Base-by-base conservation (phyloP, 306 rosid species). In the Coriaria nepalensis region DNA sequence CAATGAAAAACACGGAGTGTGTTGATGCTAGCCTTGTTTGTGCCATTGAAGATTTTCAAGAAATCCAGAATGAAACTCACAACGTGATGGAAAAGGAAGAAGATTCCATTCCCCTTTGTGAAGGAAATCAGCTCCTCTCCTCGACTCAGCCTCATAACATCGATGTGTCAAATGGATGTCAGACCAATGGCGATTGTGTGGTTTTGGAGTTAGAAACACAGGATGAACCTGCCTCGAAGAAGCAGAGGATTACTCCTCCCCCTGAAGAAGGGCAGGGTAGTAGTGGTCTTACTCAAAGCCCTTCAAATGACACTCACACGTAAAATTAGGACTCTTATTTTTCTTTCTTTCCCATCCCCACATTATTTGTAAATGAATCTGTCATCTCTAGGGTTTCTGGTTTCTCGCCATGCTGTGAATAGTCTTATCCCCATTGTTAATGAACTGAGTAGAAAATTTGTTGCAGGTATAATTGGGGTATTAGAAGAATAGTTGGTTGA, bases 141-240 rank as follows among this genome's bases (percentile, higher is more conserved):
- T 10, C 37, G 59, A 39, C 40, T 55, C 73, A 45, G 59, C 42
- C 40, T 55, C 73, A 45, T 15, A 63, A 70, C 6, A 61, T 39
- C 43, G 49, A 43, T 12, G 10, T 48, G 6, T 13, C 11, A 49
- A 62, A 63, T 42, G 65, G 61, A 34, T 67, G 46, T 55, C 73
- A 45, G 47, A 51, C 38, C 62, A 47, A 54, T 42, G 51, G 14
- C n/a, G 61, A 69, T 53, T 61, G 40, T 35, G 11, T 52, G 45
- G 37, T 53, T 61, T 60, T 67, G 14, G 56, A 69, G 53, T 47
- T 37, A 8, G 62, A 66, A 39, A 35, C 14, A 32, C 53, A 47
- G 51, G 82, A 65, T 63, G 62, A 77, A 59, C 80, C 13, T 10
- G 67, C 86, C 56, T 73, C 80, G 4, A 82, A 86, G 68, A 75